Conservation (phyloP, 441 rosid genomes). For the Daphne laureola region DNA sequence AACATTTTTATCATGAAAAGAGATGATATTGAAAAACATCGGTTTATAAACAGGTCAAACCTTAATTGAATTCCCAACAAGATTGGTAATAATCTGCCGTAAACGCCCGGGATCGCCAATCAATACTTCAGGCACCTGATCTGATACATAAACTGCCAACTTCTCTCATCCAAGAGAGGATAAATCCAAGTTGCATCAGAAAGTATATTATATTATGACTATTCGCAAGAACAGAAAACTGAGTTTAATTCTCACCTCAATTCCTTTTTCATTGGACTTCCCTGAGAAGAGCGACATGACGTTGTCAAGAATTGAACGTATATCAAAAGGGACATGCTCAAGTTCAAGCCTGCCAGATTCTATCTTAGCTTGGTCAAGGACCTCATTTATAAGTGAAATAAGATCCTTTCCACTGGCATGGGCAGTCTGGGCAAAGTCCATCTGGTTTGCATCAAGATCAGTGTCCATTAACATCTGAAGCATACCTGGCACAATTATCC, state of each 20-base stretch:
- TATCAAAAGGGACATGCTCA: constrained; percentile 81
- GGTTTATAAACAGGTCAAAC: constrained; percentile 26
- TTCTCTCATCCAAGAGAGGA: constrained; percentile 31
- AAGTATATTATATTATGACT: constrained; percentile 4
- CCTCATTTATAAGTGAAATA: constrained; percentile 73
- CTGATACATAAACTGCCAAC: constrained; percentile 84
- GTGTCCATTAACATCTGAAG: constrained; percentile 92
- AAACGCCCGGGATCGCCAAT: constrained; percentile 86
- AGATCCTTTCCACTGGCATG: constrained; percentile 83
- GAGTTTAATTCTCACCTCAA: constrained; percentile 51
- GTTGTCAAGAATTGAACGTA: constrained; percentile 63
- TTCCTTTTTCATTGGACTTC: constrained; percentile 65
- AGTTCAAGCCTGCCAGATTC: constrained; percentile 95
- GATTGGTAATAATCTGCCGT: constrained; percentile 85
- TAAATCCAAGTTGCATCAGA: constrained; percentile 4
- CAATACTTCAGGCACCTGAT: constrained; percentile 69
- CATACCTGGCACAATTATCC: constrained; percentile 57
- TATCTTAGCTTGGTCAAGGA: constrained; percentile 97
- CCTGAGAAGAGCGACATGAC: constrained; percentile 69
- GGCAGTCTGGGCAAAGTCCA: constrained; percentile 84
- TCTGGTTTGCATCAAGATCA: constrained; percentile 64
- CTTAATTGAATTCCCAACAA: constrained; percentile 94
- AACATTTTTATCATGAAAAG: background rate
- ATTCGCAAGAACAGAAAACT: background rate
- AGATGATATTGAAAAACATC: constrained; percentile 5